phyloP scores from a whole-genome alignment of 2,329 filamentous ascomycete species.

The Chaetomium globosum region DNA sequence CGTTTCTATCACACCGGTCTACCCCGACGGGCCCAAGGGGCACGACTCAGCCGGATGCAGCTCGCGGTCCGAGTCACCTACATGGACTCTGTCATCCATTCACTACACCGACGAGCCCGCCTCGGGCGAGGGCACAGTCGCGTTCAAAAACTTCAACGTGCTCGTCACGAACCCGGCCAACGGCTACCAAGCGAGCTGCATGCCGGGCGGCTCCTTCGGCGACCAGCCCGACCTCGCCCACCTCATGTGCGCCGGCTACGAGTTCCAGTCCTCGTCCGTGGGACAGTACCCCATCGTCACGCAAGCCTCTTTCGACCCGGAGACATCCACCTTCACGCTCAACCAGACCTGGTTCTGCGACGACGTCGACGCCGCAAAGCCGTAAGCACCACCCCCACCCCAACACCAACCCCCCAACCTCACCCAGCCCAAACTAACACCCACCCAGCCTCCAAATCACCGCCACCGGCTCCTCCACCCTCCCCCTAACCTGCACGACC shows the following conservation, averaged over 20 bases:
- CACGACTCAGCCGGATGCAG: constrained; percentile 34
- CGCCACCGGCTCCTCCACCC: constrained; percentile 26
- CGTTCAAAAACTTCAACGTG: constrained; percentile 33
- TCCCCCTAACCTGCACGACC: constrained; percentile 33
- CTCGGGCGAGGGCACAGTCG: constrained; percentile 18
- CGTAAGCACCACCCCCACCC: constrained; percentile 25
- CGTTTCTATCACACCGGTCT: constrained; percentile 34
- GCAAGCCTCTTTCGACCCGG: constrained; percentile 32
- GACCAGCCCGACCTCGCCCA: constrained; percentile 15
- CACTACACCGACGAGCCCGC: constrained; percentile 33
- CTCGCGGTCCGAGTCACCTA: constrained; percentile 26
- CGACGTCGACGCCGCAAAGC: constrained; percentile 32
- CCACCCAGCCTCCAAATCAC: constrained; percentile 31
- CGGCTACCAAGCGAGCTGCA: constrained; percentile 36
- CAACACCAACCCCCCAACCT: not conserved
- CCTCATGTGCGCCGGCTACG: constrained; percentile 27
- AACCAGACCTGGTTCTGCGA: constrained; percentile 39
- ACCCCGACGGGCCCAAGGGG: constrained; percentile 33
- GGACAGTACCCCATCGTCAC: constrained; percentile 32
- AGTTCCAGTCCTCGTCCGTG: constrained; percentile 24
- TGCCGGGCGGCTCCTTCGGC: constrained; percentile 27
- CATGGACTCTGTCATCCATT: constrained; percentile 33
- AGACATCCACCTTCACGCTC: constrained; percentile 27
- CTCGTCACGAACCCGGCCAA: constrained; percentile 34
- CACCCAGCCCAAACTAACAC: not conserved